Conservation (phyloP, 176 grass and related monocot species). For the Avena sativa region DNA sequence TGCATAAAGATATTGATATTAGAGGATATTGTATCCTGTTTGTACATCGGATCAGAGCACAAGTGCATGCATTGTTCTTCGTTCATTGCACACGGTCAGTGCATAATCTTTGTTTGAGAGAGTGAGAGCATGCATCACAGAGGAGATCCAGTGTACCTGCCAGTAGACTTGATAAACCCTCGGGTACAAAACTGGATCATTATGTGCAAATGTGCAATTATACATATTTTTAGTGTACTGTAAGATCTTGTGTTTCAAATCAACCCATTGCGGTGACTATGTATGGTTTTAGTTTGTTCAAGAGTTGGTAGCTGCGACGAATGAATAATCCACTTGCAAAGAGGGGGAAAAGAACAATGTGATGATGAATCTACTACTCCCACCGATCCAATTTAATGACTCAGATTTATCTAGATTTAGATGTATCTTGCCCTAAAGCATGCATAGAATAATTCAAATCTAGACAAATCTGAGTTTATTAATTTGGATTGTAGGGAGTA, state of each 20-base stretch:
- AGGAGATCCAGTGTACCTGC: slow-evolving; percentile 18
- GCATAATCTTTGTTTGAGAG: not conserved
- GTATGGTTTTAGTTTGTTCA: not conserved
- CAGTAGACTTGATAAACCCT: not conserved
- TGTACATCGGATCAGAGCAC: slow-evolving; percentile 10
- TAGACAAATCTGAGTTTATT: too few relatives aligned
- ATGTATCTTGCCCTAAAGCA: too few relatives aligned
- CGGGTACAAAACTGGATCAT: not conserved
- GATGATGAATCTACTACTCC: slow-evolving; percentile 14
- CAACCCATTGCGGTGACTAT: not conserved
- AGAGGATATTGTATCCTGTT: not conserved
- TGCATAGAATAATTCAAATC: too few relatives aligned
- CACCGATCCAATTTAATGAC: too few relatives aligned
- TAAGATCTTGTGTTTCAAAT: not conserved
- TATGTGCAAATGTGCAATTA: not conserved
- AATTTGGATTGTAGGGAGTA: too few relatives aligned
- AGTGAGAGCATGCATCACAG: not conserved
- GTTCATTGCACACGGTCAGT: slow-evolving; percentile 26
- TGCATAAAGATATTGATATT: not conserved
- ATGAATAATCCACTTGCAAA: slow-evolving; percentile 4
- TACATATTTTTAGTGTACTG: too few relatives aligned
- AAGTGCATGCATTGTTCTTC: slow-evolving; percentile 26
- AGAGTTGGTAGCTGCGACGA: not conserved
- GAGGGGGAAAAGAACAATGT: not conserved
- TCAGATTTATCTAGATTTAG: too few relatives aligned